Evolutionary conservation across 2,329 filamentous ascomycete species (phyloP).

Genomic region (Penicillium griseofulvum): DNA sequence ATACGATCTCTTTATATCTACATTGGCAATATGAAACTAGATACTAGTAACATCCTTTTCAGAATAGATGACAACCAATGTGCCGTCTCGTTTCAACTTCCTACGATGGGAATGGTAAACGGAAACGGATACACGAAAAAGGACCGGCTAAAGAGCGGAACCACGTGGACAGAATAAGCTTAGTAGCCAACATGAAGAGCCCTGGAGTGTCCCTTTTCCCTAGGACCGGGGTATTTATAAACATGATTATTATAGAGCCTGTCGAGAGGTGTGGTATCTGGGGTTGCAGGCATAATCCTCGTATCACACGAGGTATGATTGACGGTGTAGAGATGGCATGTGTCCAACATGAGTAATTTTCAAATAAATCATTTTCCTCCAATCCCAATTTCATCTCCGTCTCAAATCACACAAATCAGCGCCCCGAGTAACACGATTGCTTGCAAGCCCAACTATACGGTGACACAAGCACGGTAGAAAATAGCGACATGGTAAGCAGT

Average conservation of each 20-base stretch:
- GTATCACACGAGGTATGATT: constrained; percentile 9
- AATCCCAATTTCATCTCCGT: not conserved
- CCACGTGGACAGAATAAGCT: not conserved
- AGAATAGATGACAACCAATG: not conserved
- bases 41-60: not conserved
- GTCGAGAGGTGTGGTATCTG: not conserved
- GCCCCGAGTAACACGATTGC: constrained; percentile 3
- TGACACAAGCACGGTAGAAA: constrained; percentile 1
- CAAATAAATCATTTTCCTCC: not conserved
- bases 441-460: constrained; percentile 11
- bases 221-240: not conserved
- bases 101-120: not conserved
- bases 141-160: not conserved
- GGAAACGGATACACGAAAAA: not conserved
- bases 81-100: not conserved
- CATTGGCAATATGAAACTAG: not conserved
- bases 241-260: not conserved
- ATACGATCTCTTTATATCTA: not conserved
- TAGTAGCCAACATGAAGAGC: not conserved
- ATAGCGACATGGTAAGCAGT: not conserved
- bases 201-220: not conserved
- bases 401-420: constrained; percentile 1
- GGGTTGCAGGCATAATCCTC: constrained; percentile 17
- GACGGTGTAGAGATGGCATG: constrained; percentile 6
- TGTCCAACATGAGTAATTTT: not conserved